Base-by-base conservation (phyloP, 176 grass and related monocot genomes). In the Microstegium vimineum region DNA sequence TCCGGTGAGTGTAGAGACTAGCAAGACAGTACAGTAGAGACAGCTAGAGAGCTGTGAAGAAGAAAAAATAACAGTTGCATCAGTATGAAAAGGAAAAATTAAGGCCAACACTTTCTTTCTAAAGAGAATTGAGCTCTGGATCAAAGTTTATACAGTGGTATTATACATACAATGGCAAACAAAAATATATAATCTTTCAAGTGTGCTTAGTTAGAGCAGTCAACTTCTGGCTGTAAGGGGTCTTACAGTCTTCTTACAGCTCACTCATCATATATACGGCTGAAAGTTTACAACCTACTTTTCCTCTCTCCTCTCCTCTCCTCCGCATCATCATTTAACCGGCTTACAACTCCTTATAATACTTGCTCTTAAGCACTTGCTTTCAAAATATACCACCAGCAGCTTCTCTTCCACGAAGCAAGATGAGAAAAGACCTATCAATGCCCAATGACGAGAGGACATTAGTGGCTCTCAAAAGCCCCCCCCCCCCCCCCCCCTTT, bases 391-490 rank as follows among this genome's bases (percentile, higher is more conserved):
- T 57, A 23, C n/a, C n/a, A n/a, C 65, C 56, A 40, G 73, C 69
- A 66, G 68, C 74, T 79, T 80, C 66, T 49, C 40, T 83, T 85
- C 62, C 52, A 86, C 74, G 83, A 73, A 84, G 67, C 77, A 74
- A 83, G 80, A 70, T 89, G 73, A 52, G 89, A 90, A 91, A 82
- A 90, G 94, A 91, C 87, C 47, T 72, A 88, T 94, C 87, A 90
- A 73, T 81, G 64, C 75, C 73, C 79, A 86, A 91, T 90, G 88
- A 90, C 82, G 14, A 45, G 82, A 41, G 82, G 81, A 16, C 73
- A 69, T 87, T 88, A 28, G 61, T 88, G 79, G 54, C 70, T 63
- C 56, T 79, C 34, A 49, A 86, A 86, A 86, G n/a, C n/a, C n/a
- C n/a, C n/a, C n/a, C n/a, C n/a, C n/a, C n/a, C n/a, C n/a, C n/a